phyloP scores from a whole-genome alignment of 805 yeast genomes.

The Kazachstania taianensis region DNA sequence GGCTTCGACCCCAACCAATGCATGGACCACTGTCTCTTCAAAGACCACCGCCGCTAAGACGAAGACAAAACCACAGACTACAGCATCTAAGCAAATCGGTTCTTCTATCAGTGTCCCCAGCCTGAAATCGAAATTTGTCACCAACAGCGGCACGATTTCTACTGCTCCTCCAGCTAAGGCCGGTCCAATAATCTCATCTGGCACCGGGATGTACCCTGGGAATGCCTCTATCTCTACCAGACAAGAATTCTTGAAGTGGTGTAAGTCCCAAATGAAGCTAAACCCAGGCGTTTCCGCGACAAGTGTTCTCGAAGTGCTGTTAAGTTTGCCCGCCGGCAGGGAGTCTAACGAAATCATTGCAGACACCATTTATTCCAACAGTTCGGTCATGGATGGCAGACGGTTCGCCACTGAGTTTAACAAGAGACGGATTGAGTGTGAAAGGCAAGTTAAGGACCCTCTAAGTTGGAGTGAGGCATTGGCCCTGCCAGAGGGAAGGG shows the following conservation, averaged over 20 bases:
- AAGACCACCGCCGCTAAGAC: slow-evolving; percentile 11
- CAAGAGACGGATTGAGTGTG: slow-evolving; percentile 66
- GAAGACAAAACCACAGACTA: slow-evolving; percentile 6
- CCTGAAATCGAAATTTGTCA: slow-evolving; percentile 13
- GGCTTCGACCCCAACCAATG: slow-evolving; percentile 17
- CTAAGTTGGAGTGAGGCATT: slow-evolving; percentile 70
- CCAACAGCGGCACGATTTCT: slow-evolving; percentile 2
- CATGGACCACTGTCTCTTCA: slow-evolving; percentile 27
- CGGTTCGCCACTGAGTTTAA: slow-evolving; percentile 86
- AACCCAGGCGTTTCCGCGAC: slow-evolving; percentile 67
- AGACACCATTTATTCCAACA: slow-evolving; percentile 82
- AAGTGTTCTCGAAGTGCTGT: slow-evolving; percentile 69
- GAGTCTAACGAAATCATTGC: slow-evolving; percentile 82
- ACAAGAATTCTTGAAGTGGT: slow-evolving; percentile 64
- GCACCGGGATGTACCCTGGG: slow-evolving; percentile 19
- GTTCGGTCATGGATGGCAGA: slow-evolving; percentile 88
- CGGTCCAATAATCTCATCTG: slow-evolving; percentile 9
- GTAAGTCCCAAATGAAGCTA: slow-evolving; percentile 54
- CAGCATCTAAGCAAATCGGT: slow-evolving; percentile 15
- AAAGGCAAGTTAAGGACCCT: slow-evolving; percentile 38
- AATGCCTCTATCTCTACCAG: slow-evolving; percentile 33
- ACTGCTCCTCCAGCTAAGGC: neutral
- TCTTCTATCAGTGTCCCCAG: slow-evolving; percentile 24
- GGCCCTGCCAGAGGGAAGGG: slow-evolving; percentile 32
- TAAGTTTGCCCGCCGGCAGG: slow-evolving; percentile 64